Evolutionary conservation across 495 filamentous ascomycete genomes (phyloP).

Genomic region (Aspergillus panamensis): DNA sequence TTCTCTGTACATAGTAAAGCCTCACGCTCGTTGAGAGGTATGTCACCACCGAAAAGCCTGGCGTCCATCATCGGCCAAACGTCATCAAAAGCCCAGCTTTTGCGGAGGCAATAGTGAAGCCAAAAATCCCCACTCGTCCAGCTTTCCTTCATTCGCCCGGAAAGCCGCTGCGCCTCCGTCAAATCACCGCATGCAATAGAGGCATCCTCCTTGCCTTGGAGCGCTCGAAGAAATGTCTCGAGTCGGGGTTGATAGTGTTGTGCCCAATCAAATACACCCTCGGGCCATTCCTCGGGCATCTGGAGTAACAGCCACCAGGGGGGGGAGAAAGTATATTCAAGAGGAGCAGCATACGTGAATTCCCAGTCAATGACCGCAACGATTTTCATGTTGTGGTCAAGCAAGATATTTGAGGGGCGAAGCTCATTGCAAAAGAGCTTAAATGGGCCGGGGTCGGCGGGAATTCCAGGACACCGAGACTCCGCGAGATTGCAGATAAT

Average conservation of each 20-base stretch:
- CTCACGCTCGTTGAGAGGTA: too few species aligned
- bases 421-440: conserved; percentile 28
- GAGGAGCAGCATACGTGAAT: conserved; percentile 22
- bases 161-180: conserved; percentile 19
- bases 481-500: conserved; percentile 32
- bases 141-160: conserved; percentile 20
- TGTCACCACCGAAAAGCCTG: conserved; percentile 27
- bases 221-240: conserved; percentile 17
- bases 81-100: conserved; percentile 23
- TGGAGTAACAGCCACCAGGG: conserved; percentile 46
- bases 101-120: conserved; percentile 26
- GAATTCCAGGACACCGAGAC: too few species aligned
- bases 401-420: conserved; percentile 25
- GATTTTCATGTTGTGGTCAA: conserved; percentile 17
- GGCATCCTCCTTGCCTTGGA: conserved; percentile 11
- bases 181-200: conserved; percentile 13
- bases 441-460: conserved; percentile 16
- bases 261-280: conserved; percentile 27
- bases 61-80: conserved; percentile 24
- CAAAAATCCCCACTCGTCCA: conserved; percentile 29
- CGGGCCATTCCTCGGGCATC: neutral
- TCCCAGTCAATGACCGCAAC: conserved; percentile 19
- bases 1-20: conserved; percentile 13
- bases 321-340: conserved; percentile 28
- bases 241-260: conserved; percentile 19